These are phyloP conservation scores for Coemansia asiatica DNA, from an alignment of 192 early-diverging fungal species.

Conservation along the genomic window DNA sequence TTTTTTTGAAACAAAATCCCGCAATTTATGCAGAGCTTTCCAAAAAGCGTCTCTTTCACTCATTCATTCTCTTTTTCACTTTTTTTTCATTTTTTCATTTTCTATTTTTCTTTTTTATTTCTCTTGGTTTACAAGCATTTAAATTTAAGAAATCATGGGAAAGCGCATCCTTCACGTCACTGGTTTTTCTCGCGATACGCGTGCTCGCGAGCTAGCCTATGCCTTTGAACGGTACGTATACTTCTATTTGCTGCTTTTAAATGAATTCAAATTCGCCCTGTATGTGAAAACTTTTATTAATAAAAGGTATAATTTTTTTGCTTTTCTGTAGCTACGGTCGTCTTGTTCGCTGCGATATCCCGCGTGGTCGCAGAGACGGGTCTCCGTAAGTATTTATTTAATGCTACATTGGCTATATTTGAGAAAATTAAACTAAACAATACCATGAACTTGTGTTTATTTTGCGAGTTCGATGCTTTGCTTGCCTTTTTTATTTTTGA, in stretches of 20 bases:
- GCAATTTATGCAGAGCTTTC: too few species aligned
- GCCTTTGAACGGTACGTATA: constrained; percentile 88
- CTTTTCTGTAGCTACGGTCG: constrained; percentile 67
- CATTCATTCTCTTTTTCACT: not conserved
- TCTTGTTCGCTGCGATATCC: constrained; percentile 86
- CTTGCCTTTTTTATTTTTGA: constrained; percentile 3
- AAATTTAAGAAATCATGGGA: constrained; percentile 35
- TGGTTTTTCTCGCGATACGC: constrained; percentile 73
- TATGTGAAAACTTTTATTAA: not conserved
- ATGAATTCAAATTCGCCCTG: not conserved
- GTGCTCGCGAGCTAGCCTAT: constrained; percentile 91
- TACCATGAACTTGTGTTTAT: not conserved
- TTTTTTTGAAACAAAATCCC: not conserved
- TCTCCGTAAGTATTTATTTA: constrained; percentile 65
- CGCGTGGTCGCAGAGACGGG: constrained; percentile 63
- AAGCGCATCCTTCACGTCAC: constrained; percentile 76
- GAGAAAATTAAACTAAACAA: not conserved
- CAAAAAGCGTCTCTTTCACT: too few species aligned
- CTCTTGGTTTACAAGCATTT: too few species aligned
- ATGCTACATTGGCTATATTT: too few species aligned
- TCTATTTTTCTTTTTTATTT: not conserved
- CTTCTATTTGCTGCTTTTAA: too few species aligned
- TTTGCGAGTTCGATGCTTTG: constrained; percentile 9
- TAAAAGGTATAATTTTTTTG: not conserved
- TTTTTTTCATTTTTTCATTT: not conserved